These are phyloP conservation scores for Coccomyxa sp. DNA, from an alignment of 139 green algal species.

Conservation along the genomic window DNA sequence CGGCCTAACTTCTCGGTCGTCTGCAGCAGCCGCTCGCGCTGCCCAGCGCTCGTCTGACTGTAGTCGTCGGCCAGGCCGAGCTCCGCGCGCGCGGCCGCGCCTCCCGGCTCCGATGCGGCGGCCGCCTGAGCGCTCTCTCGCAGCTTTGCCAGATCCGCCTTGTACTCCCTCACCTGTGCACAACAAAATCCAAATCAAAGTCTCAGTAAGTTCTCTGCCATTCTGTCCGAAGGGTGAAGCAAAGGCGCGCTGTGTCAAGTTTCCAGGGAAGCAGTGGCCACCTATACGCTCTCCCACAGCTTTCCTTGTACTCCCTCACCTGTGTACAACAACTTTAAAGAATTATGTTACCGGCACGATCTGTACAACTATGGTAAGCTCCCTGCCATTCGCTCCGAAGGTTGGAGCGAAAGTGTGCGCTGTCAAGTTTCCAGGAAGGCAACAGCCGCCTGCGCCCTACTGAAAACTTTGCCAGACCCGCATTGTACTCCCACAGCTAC, in stretches of 20 bases:
- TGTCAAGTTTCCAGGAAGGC: too few species aligned
- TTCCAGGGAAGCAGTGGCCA: not conserved
- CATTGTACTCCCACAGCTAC: conserved; percentile 84
- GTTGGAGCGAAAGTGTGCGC: too few species aligned
- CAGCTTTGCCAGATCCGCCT: conserved; percentile 66
- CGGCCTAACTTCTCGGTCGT: conserved; percentile 73
- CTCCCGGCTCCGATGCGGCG: conserved; percentile 4
- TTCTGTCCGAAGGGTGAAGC: too few species aligned
- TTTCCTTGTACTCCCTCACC: conserved; percentile 87
- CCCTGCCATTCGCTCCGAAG: too few species aligned
- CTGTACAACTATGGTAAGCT: too few species aligned
- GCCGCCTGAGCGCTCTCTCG: conserved; percentile 1
- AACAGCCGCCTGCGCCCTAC: not conserved
- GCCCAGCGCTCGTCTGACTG: conserved; percentile 60
- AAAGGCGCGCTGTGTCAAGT: too few species aligned
- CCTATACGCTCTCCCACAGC: conserved; percentile 4
- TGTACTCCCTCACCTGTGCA: conserved; percentile 86
- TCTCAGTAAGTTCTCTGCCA: too few species aligned
- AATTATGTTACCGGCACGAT: too few species aligned
- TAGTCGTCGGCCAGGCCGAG: conserved; percentile 77
- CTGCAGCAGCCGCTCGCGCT: conserved; percentile 79
- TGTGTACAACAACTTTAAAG: too few species aligned
- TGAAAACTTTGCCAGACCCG: conserved; percentile 71
- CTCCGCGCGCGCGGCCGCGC: conserved; percentile 61
- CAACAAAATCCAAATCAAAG: too few species aligned